phyloP scores from a whole-genome alignment of 2,329 filamentous ascomycete genomes.

The Hymenoscyphus repandus region DNA sequence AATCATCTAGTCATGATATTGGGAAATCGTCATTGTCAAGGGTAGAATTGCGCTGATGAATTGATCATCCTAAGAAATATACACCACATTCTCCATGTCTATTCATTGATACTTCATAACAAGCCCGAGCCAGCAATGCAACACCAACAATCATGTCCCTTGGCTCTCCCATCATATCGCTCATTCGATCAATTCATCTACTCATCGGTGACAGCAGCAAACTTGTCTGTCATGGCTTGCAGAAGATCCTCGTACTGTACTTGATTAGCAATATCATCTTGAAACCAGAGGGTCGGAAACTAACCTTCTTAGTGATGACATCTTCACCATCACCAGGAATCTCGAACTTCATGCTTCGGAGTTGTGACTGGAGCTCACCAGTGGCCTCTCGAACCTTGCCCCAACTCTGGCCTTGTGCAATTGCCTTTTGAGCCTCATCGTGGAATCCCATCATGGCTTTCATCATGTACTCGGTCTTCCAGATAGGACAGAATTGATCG shows the following conservation, averaged over 20 bases:
- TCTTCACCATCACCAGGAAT: constrained; percentile 81
- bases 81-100: neutral
- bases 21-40: neutral
- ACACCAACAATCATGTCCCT: neutral
- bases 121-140: constrained; percentile 1
- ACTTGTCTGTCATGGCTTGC: constrained; percentile 93
- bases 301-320: constrained; percentile 74
- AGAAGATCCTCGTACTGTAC: constrained; percentile 82
- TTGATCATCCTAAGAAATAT: constrained; percentile 2
- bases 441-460: constrained; percentile 98
- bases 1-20: no score
- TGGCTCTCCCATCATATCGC: neutral
- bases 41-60: neutral
- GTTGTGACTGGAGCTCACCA: constrained; percentile 73
- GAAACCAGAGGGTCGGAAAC: constrained; percentile 25
- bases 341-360: constrained; percentile 97
- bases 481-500: constrained; percentile 97
- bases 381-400: constrained; percentile 88
- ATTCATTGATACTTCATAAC: constrained; percentile 2
- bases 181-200: constrained; percentile 39
- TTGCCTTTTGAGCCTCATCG: constrained; percentile 93
- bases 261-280: constrained; percentile 10
- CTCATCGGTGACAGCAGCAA: constrained; percentile 92
- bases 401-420: constrained; percentile 89
- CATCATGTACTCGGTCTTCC: constrained; percentile 99